phyloP scores from a whole-genome alignment of 2,329 filamentous ascomycete species.

The Botrytis medusae region DNA sequence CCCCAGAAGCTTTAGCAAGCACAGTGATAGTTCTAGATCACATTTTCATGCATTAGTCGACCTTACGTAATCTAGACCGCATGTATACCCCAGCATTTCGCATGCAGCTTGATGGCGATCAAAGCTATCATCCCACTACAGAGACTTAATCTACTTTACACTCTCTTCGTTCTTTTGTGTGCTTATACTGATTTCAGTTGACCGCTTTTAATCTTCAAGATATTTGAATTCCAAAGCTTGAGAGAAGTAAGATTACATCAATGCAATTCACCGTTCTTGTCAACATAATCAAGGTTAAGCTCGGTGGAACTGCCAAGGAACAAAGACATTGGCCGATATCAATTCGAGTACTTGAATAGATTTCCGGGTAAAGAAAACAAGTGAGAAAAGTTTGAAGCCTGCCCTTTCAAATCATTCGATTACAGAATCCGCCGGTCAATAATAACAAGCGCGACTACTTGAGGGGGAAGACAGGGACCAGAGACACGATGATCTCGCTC shows the following conservation, averaged over 20 bases:
- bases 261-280: neutral
- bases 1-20: neutral
- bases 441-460: neutral
- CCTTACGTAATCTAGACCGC: neutral
- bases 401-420: neutral
- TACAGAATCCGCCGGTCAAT: neutral
- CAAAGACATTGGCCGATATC: conserved; percentile 5
- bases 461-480: no score
- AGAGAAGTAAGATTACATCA: neutral
- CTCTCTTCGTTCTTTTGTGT: neutral
- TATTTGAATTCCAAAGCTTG: neutral
- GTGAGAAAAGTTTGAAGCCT: neutral
- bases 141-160: neutral
- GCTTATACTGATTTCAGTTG: no score
- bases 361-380: neutral
- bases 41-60: neutral
- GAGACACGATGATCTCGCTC: conserved; percentile 2
- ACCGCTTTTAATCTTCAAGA: neutral
- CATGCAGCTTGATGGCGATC: neutral
- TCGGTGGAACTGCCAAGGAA: neutral
- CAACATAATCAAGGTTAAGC: neutral
- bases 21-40: neutral
- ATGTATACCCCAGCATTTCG: neutral
- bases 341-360: neutral
- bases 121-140: no score